Evolutionary conservation across 1,139 yeast genomes (phyloP), one percentile per base, ranked within the genome.

Genomic region (Candida frijolesensis): DNA sequence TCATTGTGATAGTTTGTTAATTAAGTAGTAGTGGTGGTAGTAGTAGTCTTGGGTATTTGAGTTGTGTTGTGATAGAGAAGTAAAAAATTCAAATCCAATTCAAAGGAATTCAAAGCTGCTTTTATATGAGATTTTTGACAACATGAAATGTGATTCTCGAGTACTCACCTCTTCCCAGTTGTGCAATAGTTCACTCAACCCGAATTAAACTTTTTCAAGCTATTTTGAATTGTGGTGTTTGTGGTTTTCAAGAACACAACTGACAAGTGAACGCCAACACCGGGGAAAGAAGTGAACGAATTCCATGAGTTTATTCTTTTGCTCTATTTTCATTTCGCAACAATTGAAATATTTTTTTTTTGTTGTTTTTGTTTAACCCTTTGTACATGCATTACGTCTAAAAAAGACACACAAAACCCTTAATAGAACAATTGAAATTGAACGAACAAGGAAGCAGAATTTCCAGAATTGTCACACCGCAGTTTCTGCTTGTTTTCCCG

Each of bases 1-100:
- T 40, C 48, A 45, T 45, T 39, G 35, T 35, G 5, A 11, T 32
- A 14, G 16, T 10, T 44, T 15, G 27, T 10, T 25, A 25, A 34
- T n/a, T 32, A 22, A 18, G n/a, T 32, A 16, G 37, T 25, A 19
- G 22, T 19, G 22, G 22, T 25, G 18, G 15, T 25, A 12, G 19
- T 27, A 15, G 35, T 41, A n/a, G n/a, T n/a, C n/a, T n/a, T n/a
- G 22, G 44, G 19, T 22, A 22, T 12, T 15, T 14, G 15, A n/a
- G 14, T 7, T 27, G 30, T 38, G 8, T 22, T 38, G 42, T 38
- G 27, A 22, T 38, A 22, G 10, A 11, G 30, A 38, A 22, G n/a
- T 19, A 22, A 38, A 38, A 22, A 22, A 16, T 18, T 5, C 11
- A 34, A 16, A 4, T n/a, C 12, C 42, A 22, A 22, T 38, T 22